These are phyloP conservation scores for Colletotrichum costaricense DNA, from an alignment of 2,329 filamentous ascomycete genomes.

Conservation along the genomic window DNA sequence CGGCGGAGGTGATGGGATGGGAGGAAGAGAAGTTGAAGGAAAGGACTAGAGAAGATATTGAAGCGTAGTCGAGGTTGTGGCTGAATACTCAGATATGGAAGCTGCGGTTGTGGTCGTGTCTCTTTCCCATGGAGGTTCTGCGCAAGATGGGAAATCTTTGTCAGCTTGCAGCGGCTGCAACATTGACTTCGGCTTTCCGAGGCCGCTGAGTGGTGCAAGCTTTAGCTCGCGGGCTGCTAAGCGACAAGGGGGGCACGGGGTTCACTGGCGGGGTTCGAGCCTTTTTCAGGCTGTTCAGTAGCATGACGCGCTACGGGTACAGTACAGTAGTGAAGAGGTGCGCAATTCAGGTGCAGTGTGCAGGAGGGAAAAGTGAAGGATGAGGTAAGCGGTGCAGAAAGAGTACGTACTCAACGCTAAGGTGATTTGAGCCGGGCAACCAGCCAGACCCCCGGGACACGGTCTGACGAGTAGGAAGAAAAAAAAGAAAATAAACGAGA, in stretches of 20 bases:
- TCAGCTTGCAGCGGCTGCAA: neutral
- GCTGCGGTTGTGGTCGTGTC: neutral
- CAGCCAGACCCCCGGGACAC: slow-evolving; percentile 10
- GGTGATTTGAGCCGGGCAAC: slow-evolving; percentile 22
- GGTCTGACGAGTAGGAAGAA: neutral
- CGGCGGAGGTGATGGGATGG: neutral
- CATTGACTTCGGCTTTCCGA: neutral
- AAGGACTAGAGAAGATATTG: neutral
- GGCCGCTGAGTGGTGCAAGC: neutral
- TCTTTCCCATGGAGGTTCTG: neutral
- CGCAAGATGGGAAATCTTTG: neutral
- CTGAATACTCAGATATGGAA: neutral
- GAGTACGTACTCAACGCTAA: slow-evolving; percentile 23
- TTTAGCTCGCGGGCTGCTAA: slow-evolving; percentile 7
- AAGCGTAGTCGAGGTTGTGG: neutral
- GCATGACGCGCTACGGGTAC: slow-evolving; percentile 24
- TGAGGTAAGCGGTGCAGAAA: neutral
- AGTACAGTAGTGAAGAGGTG: too few species aligned
- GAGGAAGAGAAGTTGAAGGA: neutral
- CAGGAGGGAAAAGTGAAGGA: neutral
- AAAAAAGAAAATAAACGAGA: slow-evolving; percentile 15
- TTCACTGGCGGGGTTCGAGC: slow-evolving; percentile 27
- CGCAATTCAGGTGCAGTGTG: neutral
- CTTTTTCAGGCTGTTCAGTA: neutral
- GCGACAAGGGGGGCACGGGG: slow-evolving; percentile 14